Evolutionary conservation across 257 asterid genomes (phyloP), one percentile per base, ranked within the genome.

Genomic region (Capsicum baccatum): DNA sequence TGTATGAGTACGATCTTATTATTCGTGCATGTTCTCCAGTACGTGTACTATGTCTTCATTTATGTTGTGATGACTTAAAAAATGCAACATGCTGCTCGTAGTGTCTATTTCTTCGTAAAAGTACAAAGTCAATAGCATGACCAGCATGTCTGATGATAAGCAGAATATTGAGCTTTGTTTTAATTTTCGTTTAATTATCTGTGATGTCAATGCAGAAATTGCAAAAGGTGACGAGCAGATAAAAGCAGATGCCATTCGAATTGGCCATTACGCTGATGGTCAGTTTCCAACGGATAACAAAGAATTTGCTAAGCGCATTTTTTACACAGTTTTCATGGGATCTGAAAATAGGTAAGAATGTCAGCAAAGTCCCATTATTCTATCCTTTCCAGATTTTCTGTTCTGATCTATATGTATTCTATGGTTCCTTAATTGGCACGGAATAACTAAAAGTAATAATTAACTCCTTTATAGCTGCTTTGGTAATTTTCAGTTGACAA

Each of bases 311-410:
- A 91, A 88, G 78, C 98, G 99, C 84, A 85, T 96, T 58, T 96
- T 94, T 87, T 96, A 96, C 88, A 96, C 98, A 19, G 95, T 96
- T 85, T 96, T 89, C 85, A 92, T 94, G 98, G 99, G 98, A 87
- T 85, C 99, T 83, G 99, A 94, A 88, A 96, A 94, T 84, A 96
- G 99, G 98, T 92, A 82, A 89, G 90, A 83, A 57, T 80, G 60
- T 79, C 44, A 21, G 39, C 39, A 52, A 67, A 37, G 71, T 81
- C n/a, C 5, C 63, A 8, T 47, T 21, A 68, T 54, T 48, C 83
- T 66, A 60, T 79, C 59, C 83, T 64, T 83, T 33, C 83, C 19
- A 35, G 44, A 64, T 70, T 83, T 64, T 56, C 55, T 63, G 16
- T 69, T 52, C 58, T 68, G 48, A 69, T 42, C 7, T 55, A 21